phyloP scores from a whole-genome alignment of 2,329 filamentous ascomycete species.

The Trichoderma gracile region DNA sequence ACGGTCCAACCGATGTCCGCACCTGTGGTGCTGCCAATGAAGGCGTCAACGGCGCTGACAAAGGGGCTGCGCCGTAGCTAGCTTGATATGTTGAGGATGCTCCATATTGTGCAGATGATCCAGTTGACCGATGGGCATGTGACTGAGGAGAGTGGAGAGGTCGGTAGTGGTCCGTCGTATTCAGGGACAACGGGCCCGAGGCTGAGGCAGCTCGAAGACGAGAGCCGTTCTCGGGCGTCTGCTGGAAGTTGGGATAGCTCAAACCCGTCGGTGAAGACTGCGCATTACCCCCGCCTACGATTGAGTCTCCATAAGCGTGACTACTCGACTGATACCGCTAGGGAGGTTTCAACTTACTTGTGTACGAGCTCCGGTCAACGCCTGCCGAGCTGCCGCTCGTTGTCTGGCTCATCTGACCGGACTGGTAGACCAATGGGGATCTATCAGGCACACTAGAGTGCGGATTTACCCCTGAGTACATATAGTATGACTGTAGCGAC shows the following conservation, averaged over 20 bases:
- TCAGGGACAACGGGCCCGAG: slow-evolving; percentile 43
- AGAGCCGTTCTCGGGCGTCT: slow-evolving; percentile 45
- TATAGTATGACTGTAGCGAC: slow-evolving; percentile 58
- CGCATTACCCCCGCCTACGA: slow-evolving; percentile 35
- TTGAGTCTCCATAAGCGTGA: neutral
- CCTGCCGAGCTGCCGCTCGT: slow-evolving; percentile 43
- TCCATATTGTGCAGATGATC: slow-evolving; percentile 45
- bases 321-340: neutral
- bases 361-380: slow-evolving; percentile 55
- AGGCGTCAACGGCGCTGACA: slow-evolving; percentile 45
- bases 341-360: slow-evolving; percentile 44
- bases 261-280: slow-evolving; percentile 54
- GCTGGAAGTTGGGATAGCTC: slow-evolving; percentile 50
- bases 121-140: slow-evolving; percentile 4
- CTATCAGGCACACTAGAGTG: slow-evolving; percentile 51
- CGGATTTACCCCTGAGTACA: slow-evolving; percentile 48
- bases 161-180: slow-evolving; percentile 49
- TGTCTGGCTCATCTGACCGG: slow-evolving; percentile 45
- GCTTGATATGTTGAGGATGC: slow-evolving; percentile 49
- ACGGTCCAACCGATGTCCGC: slow-evolving; percentile 33
- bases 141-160: slow-evolving; percentile 26
- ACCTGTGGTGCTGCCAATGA: slow-evolving; percentile 19
- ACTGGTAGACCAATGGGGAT: slow-evolving; percentile 53
- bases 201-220: slow-evolving; percentile 53
- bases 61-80: slow-evolving; percentile 55